Evolutionary conservation across 495 filamentous ascomycete genomes (phyloP).

Genomic region (Aspergillus conjunctus): DNA sequence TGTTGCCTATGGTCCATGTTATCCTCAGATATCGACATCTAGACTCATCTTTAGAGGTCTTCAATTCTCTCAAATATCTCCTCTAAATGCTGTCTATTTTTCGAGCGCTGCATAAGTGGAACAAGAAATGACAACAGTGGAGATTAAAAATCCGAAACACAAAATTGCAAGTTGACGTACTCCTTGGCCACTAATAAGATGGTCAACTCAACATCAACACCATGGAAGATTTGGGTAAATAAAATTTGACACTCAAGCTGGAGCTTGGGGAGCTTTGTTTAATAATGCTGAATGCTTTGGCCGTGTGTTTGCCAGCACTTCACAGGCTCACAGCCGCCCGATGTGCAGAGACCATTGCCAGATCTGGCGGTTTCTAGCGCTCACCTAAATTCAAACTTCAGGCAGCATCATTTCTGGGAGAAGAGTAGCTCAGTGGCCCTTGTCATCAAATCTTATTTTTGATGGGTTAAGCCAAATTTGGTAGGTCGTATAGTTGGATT

Average conservation of each 20-base stretch:
- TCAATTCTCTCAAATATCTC: background rate
- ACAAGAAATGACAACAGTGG: background rate
- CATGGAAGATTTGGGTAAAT: no score
- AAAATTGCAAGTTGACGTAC: background rate
- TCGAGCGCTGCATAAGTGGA: no score
- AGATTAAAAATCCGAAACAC: background rate
- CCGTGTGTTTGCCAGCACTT: background rate
- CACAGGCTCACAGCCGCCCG: no score
- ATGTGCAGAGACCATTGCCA: background rate
- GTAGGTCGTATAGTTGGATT: no score
- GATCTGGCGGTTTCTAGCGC: background rate
- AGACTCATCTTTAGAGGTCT: no score
- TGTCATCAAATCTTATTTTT: no score
- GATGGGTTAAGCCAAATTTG: no score
- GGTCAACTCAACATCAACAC: background rate
- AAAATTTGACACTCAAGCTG: background rate
- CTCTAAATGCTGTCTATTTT: background rate
- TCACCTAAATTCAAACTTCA: background rate
- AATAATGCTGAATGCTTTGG: background rate
- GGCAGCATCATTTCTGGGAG: background rate
- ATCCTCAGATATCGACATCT: no score
- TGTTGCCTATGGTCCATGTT: no score
- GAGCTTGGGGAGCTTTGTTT: background rate
- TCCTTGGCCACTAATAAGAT: no score
- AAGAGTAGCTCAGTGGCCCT: background rate